These are phyloP conservation scores for Apiospora malaysiana DNA, from an alignment of 2,329 filamentous ascomycete genomes.

Conservation along the genomic window DNA sequence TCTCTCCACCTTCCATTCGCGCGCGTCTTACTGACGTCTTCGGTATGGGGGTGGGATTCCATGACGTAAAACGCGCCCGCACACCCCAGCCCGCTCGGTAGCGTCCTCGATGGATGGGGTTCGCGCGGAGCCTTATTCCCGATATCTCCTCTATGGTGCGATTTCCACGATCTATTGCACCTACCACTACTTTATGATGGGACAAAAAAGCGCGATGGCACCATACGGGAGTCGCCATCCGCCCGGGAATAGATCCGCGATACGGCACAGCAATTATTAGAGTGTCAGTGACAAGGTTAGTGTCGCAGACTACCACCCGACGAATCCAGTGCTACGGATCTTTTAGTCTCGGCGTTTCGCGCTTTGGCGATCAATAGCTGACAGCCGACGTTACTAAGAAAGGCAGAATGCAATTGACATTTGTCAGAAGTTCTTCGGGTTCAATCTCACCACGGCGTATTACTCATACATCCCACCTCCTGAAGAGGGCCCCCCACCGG, in stretches of 20 bases:
- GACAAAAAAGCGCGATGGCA: not conserved
- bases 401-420: not conserved
- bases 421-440: not conserved
- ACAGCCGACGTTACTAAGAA: not conserved
- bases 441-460: not conserved
- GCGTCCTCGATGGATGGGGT: not conserved
- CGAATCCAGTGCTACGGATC: not conserved
- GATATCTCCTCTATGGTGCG: not conserved
- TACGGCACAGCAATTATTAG: too few species aligned
- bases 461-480: not conserved
- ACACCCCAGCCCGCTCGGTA: not conserved
- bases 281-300: not conserved
- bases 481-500: not conserved
- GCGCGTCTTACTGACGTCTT: slow-evolving; percentile 3
- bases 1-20: not conserved
- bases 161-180: too few species aligned
- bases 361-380: not conserved
- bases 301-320: not conserved
- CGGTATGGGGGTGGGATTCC: not conserved
- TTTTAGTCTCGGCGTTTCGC: slow-evolving; percentile 3
- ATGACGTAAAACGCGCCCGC: not conserved
- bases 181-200: too few species aligned
- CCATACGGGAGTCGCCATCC: not conserved
- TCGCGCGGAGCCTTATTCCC: not conserved
- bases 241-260: not conserved